These are phyloP conservation scores for Starmera quercuum DNA, from an alignment of 805 yeast genomes.

Conservation along the genomic window DNA sequence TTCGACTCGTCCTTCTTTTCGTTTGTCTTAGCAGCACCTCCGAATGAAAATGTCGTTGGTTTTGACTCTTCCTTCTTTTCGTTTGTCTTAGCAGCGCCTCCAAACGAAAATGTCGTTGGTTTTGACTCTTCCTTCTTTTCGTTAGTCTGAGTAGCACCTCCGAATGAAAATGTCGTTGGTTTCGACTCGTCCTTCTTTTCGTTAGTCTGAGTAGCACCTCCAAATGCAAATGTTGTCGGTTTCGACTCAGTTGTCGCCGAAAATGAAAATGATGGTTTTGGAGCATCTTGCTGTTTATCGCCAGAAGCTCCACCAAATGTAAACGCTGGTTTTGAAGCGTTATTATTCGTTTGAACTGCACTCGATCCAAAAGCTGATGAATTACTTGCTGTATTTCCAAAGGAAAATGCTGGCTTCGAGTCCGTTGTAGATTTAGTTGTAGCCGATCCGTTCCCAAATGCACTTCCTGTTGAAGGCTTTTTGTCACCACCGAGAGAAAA, in stretches of 20 bases:
- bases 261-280: conserved; percentile 11
- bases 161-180: conserved; percentile 11
- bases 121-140: conserved; percentile 5
- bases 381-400: conserved; percentile 4
- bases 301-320: conserved; percentile 15
- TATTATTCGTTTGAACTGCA: conserved; percentile 5
- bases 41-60: conserved; percentile 5
- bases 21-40: conserved; percentile 10
- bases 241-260: conserved; percentile 2
- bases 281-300: conserved; percentile 6
- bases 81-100: too few species aligned
- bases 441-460: conserved; percentile 13
- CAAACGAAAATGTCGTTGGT: conserved; percentile 7
- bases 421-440: conserved; percentile 1
- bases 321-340: conserved; percentile 5
- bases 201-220: too few species aligned
- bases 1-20: conserved; percentile 10
- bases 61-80: conserved; percentile 2
- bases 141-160: too few species aligned
- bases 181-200: conserved; percentile 4
- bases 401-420: conserved; percentile 5
- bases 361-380: conserved; percentile 6
- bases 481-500: neutral
- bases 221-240: neutral
- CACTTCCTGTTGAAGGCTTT: conserved; percentile 7